A percentile compares a stretch with the other conserved stretches of the same genome.
Conservation (phyloP, 2,329 filamentous ascomycete genomes). For the Fusarium acutatum region DNA sequence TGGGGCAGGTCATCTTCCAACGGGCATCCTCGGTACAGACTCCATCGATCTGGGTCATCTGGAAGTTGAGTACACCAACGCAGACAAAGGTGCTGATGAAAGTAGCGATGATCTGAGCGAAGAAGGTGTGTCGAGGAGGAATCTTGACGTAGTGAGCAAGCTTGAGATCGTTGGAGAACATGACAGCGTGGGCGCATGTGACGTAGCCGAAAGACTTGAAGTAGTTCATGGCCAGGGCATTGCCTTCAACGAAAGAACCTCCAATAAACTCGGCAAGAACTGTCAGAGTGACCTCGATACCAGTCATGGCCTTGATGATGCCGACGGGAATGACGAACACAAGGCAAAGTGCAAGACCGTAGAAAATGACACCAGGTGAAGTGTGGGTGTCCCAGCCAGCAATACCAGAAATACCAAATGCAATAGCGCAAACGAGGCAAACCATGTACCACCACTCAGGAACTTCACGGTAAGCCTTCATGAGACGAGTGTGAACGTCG, state of each 20-base stretch:
- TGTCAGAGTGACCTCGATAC: conserved; percentile 61
- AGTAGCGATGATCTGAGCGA: conserved; percentile 66
- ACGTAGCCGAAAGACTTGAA: conserved; percentile 63
- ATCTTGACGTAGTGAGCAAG: conserved; percentile 68
- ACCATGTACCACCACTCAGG: conserved; percentile 65
- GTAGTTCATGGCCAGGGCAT: conserved; percentile 62
- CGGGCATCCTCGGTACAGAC: conserved; percentile 59
- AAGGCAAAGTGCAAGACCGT: conserved; percentile 58
- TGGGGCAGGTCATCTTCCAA: conserved; percentile 61
- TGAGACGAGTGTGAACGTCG: conserved; percentile 60
- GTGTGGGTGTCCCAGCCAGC: conserved; percentile 61
- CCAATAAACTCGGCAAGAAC: conserved; percentile 64
- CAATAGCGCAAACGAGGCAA: conserved; percentile 54
- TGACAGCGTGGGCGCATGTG: conserved; percentile 60
- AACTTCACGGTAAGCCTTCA: conserved; percentile 57
- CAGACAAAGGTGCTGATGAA: conserved; percentile 62
- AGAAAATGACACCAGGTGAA: conserved; percentile 60
- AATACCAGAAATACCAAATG: conserved; percentile 57
- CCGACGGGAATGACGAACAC: conserved; percentile 62
- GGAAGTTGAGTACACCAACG: conserved; percentile 58
- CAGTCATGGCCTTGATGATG: conserved; percentile 63
- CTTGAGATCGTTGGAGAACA: conserved; percentile 59
- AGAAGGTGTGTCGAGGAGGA: conserved; percentile 66
- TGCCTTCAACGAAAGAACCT: conserved; percentile 59
- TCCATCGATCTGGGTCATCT: conserved; percentile 58